Conservation (phyloP, 441 rosid species). For the Bocquillonia castaneifolia region DNA sequence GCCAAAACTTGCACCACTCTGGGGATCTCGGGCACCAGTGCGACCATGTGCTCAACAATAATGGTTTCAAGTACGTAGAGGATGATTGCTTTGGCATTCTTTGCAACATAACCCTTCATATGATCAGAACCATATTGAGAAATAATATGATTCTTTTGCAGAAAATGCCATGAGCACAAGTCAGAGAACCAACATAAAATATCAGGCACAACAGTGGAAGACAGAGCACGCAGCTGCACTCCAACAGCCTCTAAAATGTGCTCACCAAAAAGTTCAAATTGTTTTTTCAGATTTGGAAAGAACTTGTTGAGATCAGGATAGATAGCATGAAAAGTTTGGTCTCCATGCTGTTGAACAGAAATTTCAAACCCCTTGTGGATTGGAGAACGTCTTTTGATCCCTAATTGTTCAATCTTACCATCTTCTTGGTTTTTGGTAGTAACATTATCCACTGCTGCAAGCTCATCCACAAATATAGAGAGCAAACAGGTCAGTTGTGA, state of each 20-base stretch:
- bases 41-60: constrained; percentile 70
- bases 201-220: constrained; percentile 62
- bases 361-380: constrained; percentile 25
- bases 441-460: constrained; percentile 45
- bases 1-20: constrained; percentile 67
- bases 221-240: constrained; percentile 61
- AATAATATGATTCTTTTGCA: constrained; percentile 27
- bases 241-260: constrained; percentile 75
- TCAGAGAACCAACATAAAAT: constrained; percentile 86
- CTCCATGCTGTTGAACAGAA: constrained; percentile 32
- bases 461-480: constrained; percentile 69
- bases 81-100: constrained; percentile 72
- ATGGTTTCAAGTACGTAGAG: constrained; percentile 73
- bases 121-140: constrained; percentile 32
- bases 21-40: constrained; percentile 79
- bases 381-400: constrained; percentile 22
- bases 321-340: constrained; percentile 51
- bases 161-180: constrained; percentile 62
- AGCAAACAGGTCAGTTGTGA: constrained; percentile 56
- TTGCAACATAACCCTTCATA: constrained; percentile 61
- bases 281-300: constrained; percentile 67
- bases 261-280: constrained; percentile 68
- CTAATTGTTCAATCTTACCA: constrained; percentile 32
- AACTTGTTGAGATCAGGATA: constrained; percentile 63
- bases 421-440: constrained; percentile 36